phyloP scores from a whole-genome alignment of 2,329 filamentous ascomycete genomes.

The Fusarium dlaminii region DNA sequence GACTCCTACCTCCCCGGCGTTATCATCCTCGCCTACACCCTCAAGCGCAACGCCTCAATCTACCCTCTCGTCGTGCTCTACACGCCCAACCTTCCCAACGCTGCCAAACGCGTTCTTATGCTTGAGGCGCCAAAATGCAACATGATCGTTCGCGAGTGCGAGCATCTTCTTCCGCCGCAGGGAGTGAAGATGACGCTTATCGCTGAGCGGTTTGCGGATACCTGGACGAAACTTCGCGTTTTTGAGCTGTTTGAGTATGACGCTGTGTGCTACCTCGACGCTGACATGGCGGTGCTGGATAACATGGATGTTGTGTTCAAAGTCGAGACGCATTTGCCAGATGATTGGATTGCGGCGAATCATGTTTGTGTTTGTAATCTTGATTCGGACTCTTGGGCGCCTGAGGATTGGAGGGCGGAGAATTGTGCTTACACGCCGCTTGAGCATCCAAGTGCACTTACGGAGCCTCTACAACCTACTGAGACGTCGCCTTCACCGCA shows the following conservation, averaged over 20 bases:
- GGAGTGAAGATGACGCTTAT: slow-evolving; percentile 31
- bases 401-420: slow-evolving; percentile 27
- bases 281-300: slow-evolving; percentile 34
- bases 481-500: slow-evolving; percentile 4
- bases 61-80: slow-evolving; percentile 32
- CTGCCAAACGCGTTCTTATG: slow-evolving; percentile 13
- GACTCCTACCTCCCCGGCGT: slow-evolving; percentile 36
- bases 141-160: slow-evolving; percentile 18
- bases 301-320: slow-evolving; percentile 34
- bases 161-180: slow-evolving; percentile 21
- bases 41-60: slow-evolving; percentile 14
- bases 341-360: slow-evolving; percentile 36
- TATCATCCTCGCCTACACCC: slow-evolving; percentile 32
- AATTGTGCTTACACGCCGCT: slow-evolving; percentile 38
- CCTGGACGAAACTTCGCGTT: slow-evolving; percentile 34
- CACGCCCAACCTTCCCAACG: slow-evolving; percentile 20
- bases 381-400: slow-evolving; percentile 33
- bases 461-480: slow-evolving; percentile 12
- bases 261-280: slow-evolving; percentile 35
- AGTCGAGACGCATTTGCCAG: slow-evolving; percentile 14
- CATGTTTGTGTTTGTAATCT: slow-evolving; percentile 39
- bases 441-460: slow-evolving; percentile 17
- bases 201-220: slow-evolving; percentile 32
- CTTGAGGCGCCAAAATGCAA: slow-evolving; percentile 27
- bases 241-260: slow-evolving; percentile 34